These are phyloP conservation scores for Gynochthodes officinalis DNA, from an alignment of 257 asterid species.

Conservation along the genomic window DNA sequence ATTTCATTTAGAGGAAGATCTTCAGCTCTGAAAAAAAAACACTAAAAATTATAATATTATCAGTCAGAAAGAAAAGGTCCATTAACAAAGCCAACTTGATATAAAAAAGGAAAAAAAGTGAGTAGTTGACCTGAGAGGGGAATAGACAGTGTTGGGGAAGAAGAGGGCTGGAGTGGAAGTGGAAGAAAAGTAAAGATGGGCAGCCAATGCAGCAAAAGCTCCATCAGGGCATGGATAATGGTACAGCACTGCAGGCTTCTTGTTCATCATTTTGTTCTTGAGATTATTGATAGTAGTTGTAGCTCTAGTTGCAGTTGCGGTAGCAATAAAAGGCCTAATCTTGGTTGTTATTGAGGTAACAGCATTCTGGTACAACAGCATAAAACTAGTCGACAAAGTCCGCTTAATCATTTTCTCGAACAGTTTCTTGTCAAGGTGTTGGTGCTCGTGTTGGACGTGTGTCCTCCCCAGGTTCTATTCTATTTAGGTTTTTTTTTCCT, in stretches of 20 bases:
- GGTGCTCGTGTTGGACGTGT: too few relatives aligned
- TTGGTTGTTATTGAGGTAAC: not conserved
- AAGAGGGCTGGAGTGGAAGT: slow-evolving; percentile 34
- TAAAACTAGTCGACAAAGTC: not conserved
- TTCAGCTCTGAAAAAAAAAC: slow-evolving; percentile 46
- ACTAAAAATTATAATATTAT: slow-evolving; percentile 2
- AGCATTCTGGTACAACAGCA: not conserved
- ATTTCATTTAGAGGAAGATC: slow-evolving; percentile 68
- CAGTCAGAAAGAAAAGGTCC: not conserved
- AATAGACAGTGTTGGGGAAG: slow-evolving; percentile 82
- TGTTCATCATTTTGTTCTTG: slow-evolving; percentile 16
- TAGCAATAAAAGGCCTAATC: not conserved
- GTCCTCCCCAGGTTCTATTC: too few relatives aligned
- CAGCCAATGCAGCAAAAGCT: slow-evolving; percentile 90
- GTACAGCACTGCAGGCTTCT: slow-evolving; percentile 62
- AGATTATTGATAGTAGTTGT: not conserved
- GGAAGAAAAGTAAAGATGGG: slow-evolving; percentile 70
- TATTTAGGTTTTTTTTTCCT: too few relatives aligned
- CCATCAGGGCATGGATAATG: slow-evolving; percentile 98
- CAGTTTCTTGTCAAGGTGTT: too few relatives aligned
- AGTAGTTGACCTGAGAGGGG: slow-evolving; percentile 50
- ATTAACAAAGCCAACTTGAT: not conserved
- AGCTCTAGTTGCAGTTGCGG: too few relatives aligned
- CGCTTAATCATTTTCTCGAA: too few relatives aligned
- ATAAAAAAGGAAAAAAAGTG: not conserved